Evolutionary conservation across 2,329 filamentous ascomycete species (phyloP).

Genomic region (Coniosporium tulheliwenetii): DNA sequence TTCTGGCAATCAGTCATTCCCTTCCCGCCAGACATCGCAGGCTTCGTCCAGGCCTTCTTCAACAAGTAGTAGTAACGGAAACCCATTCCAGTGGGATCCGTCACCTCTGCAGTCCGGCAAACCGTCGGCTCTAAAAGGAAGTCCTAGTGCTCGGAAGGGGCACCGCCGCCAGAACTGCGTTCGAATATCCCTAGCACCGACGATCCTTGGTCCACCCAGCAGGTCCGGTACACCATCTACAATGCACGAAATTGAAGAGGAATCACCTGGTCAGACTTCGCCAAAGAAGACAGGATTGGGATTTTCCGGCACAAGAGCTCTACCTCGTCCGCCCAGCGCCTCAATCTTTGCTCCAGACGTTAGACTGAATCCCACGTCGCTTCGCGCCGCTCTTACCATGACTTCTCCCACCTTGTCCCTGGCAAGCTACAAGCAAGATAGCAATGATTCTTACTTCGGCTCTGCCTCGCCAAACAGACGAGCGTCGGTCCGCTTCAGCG

Average conservation of each 20-base stretch:
- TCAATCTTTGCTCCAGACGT: conserved; percentile 19
- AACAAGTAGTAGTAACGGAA: conserved; percentile 26
- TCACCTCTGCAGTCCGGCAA: conserved; percentile 18
- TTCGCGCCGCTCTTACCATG: conserved; percentile 22
- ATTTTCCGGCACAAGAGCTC: conserved; percentile 4
- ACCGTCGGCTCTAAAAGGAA: conserved; percentile 27
- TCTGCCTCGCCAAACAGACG: no score
- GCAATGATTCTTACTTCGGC: not conserved
- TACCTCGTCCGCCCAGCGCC: conserved; percentile 13
- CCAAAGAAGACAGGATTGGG: conserved; percentile 1
- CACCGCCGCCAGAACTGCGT: conserved; percentile 29
- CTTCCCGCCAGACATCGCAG: conserved; percentile 22
- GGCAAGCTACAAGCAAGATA: conserved; percentile 13
- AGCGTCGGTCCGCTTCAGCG: conserved; percentile 10
- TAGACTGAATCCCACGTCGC: conserved; percentile 14
- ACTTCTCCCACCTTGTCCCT: conserved; percentile 23
- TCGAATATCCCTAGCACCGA: conserved; percentile 26
- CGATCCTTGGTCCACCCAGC: conserved; percentile 21
- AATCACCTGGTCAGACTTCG: conserved; percentile 10
- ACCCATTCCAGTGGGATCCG: conserved; percentile 30
- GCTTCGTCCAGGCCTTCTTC: conserved; percentile 19
- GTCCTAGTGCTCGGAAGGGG: conserved; percentile 26
- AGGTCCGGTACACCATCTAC: conserved; percentile 17
- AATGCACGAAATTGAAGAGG: conserved; percentile 23
- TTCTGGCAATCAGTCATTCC: conserved; percentile 15